phyloP scores from a whole-genome alignment of 1,284 basidiomycete species.

The Porodaedalea pini region DNA sequence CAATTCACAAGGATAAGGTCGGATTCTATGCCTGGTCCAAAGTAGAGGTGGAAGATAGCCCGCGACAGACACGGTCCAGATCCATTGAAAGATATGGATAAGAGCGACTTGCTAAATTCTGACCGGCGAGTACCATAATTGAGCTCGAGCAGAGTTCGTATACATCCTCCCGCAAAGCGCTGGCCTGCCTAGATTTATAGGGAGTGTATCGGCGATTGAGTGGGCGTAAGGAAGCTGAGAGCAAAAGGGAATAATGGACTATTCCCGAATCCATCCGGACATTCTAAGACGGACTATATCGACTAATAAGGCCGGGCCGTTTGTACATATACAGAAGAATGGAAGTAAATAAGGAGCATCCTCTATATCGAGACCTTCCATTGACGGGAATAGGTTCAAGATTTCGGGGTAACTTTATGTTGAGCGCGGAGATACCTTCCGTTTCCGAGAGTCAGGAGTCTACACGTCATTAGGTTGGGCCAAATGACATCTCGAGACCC shows the following conservation, averaged over 20 bases:
- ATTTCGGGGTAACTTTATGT: background rate
- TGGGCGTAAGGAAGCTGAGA: background rate
- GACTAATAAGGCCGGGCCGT: no score
- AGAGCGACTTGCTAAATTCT: background rate
- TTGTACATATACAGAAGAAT: no score
- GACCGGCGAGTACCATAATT: background rate
- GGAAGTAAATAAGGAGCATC: no score
- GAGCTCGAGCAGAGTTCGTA: background rate
- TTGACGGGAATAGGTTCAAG: background rate
- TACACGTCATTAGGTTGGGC: no score
- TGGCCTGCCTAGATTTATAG: background rate
- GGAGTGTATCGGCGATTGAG: constrained; percentile 2
- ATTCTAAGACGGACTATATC: background rate
- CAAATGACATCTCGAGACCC: background rate
- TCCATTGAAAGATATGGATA: no score
- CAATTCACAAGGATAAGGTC: no score
- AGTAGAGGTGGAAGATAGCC: background rate
- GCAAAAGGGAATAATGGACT: no score
- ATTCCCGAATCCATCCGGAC: background rate
- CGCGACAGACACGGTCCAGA: background rate
- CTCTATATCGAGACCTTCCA: no score
- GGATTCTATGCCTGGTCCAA: no score
- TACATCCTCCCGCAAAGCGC: background rate
- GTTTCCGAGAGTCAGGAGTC: background rate
- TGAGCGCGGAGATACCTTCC: background rate